These are phyloP conservation scores for Taphrina confusa DNA, from an alignment of 1,139 yeast genomes.

Conservation along the genomic window DNA sequence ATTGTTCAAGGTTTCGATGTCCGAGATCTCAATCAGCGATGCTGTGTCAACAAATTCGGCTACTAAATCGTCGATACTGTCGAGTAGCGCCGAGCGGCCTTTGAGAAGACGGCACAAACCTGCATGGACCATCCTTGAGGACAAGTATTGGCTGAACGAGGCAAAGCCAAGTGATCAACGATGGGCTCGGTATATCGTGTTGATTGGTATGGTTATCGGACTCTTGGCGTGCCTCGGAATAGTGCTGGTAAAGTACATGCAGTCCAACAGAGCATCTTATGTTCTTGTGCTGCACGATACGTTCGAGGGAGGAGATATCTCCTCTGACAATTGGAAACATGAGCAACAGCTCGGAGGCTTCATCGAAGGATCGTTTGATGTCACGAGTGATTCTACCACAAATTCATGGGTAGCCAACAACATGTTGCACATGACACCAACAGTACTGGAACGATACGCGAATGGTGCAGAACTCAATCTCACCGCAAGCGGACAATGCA, in stretches of 20 bases:
- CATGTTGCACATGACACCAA: slow-evolving; percentile 38
- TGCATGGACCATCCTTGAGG: not conserved
- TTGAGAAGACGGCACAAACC: slow-evolving; percentile 12
- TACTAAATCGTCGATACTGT: no score
- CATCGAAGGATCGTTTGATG: slow-evolving; percentile 38
- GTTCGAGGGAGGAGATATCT: slow-evolving; percentile 5
- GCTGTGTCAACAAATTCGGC: no score
- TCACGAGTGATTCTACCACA: slow-evolving; percentile 33
- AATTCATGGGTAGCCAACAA: slow-evolving; percentile 38
- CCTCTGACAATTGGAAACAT: slow-evolving; percentile 33
- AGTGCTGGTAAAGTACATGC: slow-evolving; percentile 35
- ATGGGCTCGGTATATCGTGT: slow-evolving; percentile 23
- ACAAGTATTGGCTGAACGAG: slow-evolving; percentile 4
- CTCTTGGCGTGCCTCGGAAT: slow-evolving; percentile 8
- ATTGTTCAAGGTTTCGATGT: no score
- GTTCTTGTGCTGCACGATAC: slow-evolving; percentile 16
- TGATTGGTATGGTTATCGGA: slow-evolving; percentile 9
- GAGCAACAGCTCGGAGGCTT: slow-evolving; percentile 39
- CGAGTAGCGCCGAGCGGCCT: no score
- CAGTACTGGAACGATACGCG: slow-evolving; percentile 28
- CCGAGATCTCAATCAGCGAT: no score
- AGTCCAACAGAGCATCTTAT: slow-evolving; percentile 26
- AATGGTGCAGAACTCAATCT: slow-evolving; percentile 36
- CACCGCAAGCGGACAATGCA: slow-evolving; percentile 35
- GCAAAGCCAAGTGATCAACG: not conserved